Evolutionary conservation across 306 rosid species (phyloP).

Genomic region (Datisca glomerata): DNA sequence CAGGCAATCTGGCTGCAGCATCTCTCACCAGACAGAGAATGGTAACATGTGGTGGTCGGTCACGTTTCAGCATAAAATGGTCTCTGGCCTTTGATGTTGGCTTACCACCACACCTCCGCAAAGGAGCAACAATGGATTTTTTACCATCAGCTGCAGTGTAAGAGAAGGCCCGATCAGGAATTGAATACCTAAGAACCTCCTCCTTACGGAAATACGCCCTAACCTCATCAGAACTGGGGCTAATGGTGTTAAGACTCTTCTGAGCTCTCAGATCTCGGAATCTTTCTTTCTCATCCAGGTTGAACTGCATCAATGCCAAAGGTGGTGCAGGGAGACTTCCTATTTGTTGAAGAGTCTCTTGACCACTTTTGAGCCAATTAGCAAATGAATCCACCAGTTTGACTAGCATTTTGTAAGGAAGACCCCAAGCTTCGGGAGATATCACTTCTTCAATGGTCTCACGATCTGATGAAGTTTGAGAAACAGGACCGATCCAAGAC

Average conservation of each 20-base stretch:
- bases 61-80: constrained; percentile 97
- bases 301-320: constrained; percentile 76
- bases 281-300: constrained; percentile 96
- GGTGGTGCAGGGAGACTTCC: constrained; percentile 99
- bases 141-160: constrained; percentile 97
- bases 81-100: constrained; percentile 99
- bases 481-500: constrained; percentile 84
- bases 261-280: constrained; percentile 95
- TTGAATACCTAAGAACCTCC: constrained; percentile 92
- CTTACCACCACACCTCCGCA: constrained; percentile 98
- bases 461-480: constrained; percentile 40
- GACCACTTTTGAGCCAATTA: constrained; percentile 98
- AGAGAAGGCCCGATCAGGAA: constrained; percentile 97
- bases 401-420: constrained; percentile 92
- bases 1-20: constrained; percentile 98
- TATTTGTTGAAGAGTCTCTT: constrained; percentile 91
- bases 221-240: constrained; percentile 85
- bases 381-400: constrained; percentile 97
- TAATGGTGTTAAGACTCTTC: constrained; percentile 92
- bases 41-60: constrained; percentile 97
- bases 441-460: constrained; percentile 64
- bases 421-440: constrained; percentile 91
- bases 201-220: constrained; percentile 83
- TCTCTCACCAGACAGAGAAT: constrained; percentile 99
- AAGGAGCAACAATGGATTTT: constrained; percentile 94